These are phyloP conservation scores for Exophiala xenobiotica DNA, from an alignment of 2,329 filamentous ascomycete genomes.

Conservation along the genomic window DNA sequence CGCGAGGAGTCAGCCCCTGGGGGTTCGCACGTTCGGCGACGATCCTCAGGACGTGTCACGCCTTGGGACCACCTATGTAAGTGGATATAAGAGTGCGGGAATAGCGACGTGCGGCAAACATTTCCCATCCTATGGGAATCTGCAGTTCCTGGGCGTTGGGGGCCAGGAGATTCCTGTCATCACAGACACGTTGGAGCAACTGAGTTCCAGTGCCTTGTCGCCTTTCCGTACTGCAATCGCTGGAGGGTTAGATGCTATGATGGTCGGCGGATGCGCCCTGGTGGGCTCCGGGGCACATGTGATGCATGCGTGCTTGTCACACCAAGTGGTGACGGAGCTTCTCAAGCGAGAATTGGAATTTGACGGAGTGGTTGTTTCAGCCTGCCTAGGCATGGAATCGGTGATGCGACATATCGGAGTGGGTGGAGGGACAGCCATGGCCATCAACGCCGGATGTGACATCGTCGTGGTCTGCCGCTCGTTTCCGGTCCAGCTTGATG, in stretches of 20 bases:
- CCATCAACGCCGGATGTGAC: constrained; percentile 91
- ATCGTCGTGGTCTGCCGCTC: constrained; percentile 83
- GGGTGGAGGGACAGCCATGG: constrained; percentile 93
- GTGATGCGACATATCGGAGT: constrained; percentile 95
- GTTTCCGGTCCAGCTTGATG: constrained; percentile 83
- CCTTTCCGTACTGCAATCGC: constrained; percentile 88
- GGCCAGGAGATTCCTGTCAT: constrained; percentile 93
- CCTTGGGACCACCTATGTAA: constrained; percentile 87
- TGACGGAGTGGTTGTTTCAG: constrained; percentile 85
- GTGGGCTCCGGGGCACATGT: constrained; percentile 87
- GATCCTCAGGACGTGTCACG: constrained; percentile 92
- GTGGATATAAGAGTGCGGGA: constrained; percentile 87
- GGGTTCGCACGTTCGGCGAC: constrained; percentile 84
- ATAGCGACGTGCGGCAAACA: constrained; percentile 90
- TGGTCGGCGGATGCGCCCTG: constrained; percentile 91
- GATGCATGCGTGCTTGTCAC: constrained; percentile 88
- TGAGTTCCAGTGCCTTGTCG: constrained; percentile 82
- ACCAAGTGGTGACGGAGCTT: constrained; percentile 88
- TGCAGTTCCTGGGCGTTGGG: constrained; percentile 87
- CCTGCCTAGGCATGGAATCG: constrained; percentile 94
- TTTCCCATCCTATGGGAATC: constrained; percentile 91
- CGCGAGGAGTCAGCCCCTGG: constrained; percentile 81
- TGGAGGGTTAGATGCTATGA: constrained; percentile 86
- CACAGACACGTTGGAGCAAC: constrained; percentile 86
- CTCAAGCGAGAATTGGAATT: constrained; percentile 85